Conservation (phyloP, 2,329 filamentous ascomycete genomes). For the Fusarium sororula region DNA sequence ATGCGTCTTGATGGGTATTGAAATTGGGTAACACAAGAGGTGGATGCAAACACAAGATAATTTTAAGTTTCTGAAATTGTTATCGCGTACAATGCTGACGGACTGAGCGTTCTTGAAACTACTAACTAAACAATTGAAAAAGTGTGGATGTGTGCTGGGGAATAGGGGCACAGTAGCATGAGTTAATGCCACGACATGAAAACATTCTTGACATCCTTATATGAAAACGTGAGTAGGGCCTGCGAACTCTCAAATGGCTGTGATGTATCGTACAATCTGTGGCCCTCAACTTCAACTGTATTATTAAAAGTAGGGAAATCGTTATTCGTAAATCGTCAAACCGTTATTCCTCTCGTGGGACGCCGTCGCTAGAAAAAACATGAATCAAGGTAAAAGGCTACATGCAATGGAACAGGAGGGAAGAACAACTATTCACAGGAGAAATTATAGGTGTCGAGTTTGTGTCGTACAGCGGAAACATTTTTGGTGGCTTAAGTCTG, state of each 20-base stretch:
- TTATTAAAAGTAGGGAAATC: conserved; percentile 33
- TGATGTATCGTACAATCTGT: conserved; percentile 41
- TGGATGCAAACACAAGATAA: conserved; percentile 31
- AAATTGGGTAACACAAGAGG: conserved; percentile 19
- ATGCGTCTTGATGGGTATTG: not conserved
- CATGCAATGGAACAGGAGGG: conserved; percentile 6
- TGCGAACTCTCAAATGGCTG: conserved; percentile 11
- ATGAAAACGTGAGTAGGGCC: conserved; percentile 7
- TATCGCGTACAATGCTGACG: conserved; percentile 37
- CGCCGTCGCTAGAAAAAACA: conserved; percentile 30
- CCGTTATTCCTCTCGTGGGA: conserved; percentile 19
- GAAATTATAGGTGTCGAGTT: conserved; percentile 1
- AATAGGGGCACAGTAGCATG: conserved; percentile 9
- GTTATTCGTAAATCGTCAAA: conserved; percentile 40
- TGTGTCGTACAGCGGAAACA: not conserved
- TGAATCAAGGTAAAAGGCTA: conserved; percentile 28
- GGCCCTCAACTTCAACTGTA: conserved; percentile 19
- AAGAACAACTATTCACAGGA: not conserved
- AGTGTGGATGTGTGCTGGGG: conserved; percentile 5
- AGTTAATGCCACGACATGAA: conserved; percentile 24
- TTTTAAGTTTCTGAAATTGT: conserved; percentile 38
- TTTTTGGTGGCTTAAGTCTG: conserved; percentile 4
- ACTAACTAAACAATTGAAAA: conserved; percentile 22
- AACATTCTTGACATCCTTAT: conserved; percentile 21
- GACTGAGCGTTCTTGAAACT: conserved; percentile 43